Conservation (phyloP, 169 alveolate genomes). For the Plasmodium falciparum region DNA sequence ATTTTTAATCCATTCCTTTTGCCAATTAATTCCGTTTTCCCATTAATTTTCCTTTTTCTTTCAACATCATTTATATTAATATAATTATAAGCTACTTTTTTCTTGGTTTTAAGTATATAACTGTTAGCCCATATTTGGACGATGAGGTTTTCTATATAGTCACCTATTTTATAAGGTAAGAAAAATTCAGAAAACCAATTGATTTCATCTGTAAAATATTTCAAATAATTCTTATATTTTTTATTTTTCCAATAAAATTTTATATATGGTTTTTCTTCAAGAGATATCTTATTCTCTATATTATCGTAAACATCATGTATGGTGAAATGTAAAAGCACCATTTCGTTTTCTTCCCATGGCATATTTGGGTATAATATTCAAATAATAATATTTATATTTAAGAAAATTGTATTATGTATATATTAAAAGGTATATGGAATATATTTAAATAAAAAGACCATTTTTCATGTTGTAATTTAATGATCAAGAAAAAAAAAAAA, state of each 20-base stretch:
- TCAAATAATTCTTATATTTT: conserved; percentile 54
- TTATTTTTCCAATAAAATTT: conserved; percentile 50
- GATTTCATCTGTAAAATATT: conserved; percentile 25
- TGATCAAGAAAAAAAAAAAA: too few relatives aligned
- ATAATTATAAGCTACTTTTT: conserved; percentile 53
- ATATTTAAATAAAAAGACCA: too few relatives aligned
- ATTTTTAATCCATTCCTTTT: conserved; percentile 62
- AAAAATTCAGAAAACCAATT: conserved; percentile 57
- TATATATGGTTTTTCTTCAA: conserved; percentile 49
- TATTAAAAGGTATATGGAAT: too few relatives aligned
- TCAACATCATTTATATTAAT: conserved; percentile 62
- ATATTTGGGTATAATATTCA: neutral
- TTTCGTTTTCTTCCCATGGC: conserved; percentile 4
- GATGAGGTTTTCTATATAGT: conserved; percentile 37
- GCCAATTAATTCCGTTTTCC: conserved; percentile 52
- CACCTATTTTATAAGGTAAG: conserved; percentile 48
- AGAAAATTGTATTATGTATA: too few relatives aligned
- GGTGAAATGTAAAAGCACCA: conserved; percentile 31
- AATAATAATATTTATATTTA: too few relatives aligned
- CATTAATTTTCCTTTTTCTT: conserved; percentile 35
- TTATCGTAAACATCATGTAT: conserved; percentile 43
- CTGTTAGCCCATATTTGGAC: conserved; percentile 63
- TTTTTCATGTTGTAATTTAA: too few relatives aligned
- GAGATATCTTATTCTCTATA: conserved; percentile 5
- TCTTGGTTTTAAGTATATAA: conserved; percentile 23